Base-by-base conservation (phyloP, 176 grass and related monocot species). In the Lolium rigidum region DNA sequence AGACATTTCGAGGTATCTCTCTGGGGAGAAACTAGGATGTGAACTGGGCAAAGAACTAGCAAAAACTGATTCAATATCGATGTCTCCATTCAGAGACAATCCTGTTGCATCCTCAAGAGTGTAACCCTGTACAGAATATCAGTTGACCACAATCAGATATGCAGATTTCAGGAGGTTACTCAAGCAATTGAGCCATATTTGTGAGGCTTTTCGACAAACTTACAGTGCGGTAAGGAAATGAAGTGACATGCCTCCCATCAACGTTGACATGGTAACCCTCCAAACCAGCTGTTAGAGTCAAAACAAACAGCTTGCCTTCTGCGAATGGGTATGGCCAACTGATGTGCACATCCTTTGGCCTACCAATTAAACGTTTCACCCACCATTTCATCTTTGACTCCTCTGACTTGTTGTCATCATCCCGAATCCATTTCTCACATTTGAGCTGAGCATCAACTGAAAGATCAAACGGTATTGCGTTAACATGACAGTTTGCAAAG, bases 221-320 rank as follows among this genome's bases (percentile, higher is more conserved):
- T 95, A 98, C 96, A 50, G 90, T 98, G 18, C 93, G 91, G 80
- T 98, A 98, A 79, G 96, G 96, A 74, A 98, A 98, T 52, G 93
- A 98, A 62, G 96, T 79, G 31, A 95, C 90, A 78, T 95, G 96
- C 50, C 91, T 84, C 52, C 96, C 96, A 73, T 98, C 91, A 78
- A 98, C 93, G 67, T 84, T 95, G 90, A 95, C 80, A 94, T 98
- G 96, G 89, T 95, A 98, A 70, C 96, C 96, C 95, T 95, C 96
- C 58, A 98, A 89, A 25, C 93, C 93, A 83, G 96, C 96, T 68
- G 89, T 95, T 20, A 98, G 43, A 55, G 96, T 98, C 86, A 98
- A 85, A 84, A 98, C 96, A 88, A 98, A 98, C 17, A 98, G 72
- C 76, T 94, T 95, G 54, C 88, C 77, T 88, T 95, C 96, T 73